A percentile compares a stretch with the other conserved stretches of the same genome.
phyloP scores from a whole-genome alignment of 176 grass and related monocot genomes.

The Elymus sibiricus region DNA sequence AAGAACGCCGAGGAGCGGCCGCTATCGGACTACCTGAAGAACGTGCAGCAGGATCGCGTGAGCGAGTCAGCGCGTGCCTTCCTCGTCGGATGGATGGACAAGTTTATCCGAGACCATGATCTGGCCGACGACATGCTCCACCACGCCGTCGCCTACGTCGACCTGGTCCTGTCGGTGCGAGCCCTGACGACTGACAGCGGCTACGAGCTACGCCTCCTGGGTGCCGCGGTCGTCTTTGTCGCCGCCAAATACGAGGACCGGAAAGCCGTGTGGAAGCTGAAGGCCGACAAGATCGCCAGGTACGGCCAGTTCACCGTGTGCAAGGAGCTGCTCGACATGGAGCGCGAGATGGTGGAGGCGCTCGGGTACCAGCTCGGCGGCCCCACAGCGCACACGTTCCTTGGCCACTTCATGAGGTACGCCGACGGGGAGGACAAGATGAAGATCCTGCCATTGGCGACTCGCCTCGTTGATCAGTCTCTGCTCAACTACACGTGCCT shows the following conservation, averaged over 20 bases:
- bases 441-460: neutral
- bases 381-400: slow-evolving; percentile 29
- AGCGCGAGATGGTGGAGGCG: neutral
- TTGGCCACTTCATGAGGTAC: neutral
- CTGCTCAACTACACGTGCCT: slow-evolving; percentile 5
- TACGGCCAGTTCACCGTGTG: neutral
- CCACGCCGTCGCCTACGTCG: slow-evolving; percentile 29
- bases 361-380: slow-evolving; percentile 16
- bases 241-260: slow-evolving; percentile 20
- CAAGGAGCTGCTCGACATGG: neutral
- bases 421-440: neutral
- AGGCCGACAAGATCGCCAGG: neutral
- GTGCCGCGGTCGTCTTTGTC: neutral
- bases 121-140: neutral
- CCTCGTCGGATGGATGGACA: slow-evolving; percentile 7
- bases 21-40: neutral
- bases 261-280: neutral
- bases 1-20: neutral
- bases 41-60: neutral
- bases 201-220: slow-evolving; percentile 13
- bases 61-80: neutral
- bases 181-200: rapidly evolving
- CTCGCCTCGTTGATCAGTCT: neutral
- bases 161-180: neutral
- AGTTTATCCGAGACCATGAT: neutral